Evolutionary conservation across 2,329 filamentous ascomycete genomes (phyloP), one percentile per base, ranked within the genome.

Genomic region (Diaporthe citriasiana): DNA sequence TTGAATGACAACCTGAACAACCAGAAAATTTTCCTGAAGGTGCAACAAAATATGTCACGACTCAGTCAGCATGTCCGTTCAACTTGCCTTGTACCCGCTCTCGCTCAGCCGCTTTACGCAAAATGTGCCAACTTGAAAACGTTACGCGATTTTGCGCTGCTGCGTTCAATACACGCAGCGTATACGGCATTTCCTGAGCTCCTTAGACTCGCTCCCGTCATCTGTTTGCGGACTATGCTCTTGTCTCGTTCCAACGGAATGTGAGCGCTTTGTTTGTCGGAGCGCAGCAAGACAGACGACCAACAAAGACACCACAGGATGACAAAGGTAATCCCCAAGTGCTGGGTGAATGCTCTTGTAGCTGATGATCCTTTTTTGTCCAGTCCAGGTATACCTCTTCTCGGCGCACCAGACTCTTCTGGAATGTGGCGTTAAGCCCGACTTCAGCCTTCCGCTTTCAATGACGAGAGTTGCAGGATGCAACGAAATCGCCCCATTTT

Each of bases 1-100:
- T 69, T 74, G 68, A 75, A 75, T 75, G 72, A 63, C 74, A 75
- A 74, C 74, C 25, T 75, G 50, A 75, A 65, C 72, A 74, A 73
- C 74, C 40, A 66, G 55, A 60, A 53, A 30, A 51, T n/a, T 53
- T 57, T 69, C 45, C n/a, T 70, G 30, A 63, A 65, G 69, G 38
- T 75, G 59, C 68, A 70, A 70, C 74, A 38, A 63, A 69, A 15
- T 63, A 30, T 60, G 56, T 30, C 56, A 73, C 73, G 71, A 75
- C 69, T 33, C 66, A 69, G 71, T 72, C 74, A 73, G 74, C 74
- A 56, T 73, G 66, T 59, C 57, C 71, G 51, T 50, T 51, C 74
- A 75, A 71, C 74, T 70, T 75, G 68, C 73, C 50, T 75, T 74
- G 69, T 75, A 66, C 57, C 66, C 68, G 56, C 72, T 63, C 50